Base-by-base conservation (phyloP, 306 rosid species). In the Oemleria cerasiformis region DNA sequence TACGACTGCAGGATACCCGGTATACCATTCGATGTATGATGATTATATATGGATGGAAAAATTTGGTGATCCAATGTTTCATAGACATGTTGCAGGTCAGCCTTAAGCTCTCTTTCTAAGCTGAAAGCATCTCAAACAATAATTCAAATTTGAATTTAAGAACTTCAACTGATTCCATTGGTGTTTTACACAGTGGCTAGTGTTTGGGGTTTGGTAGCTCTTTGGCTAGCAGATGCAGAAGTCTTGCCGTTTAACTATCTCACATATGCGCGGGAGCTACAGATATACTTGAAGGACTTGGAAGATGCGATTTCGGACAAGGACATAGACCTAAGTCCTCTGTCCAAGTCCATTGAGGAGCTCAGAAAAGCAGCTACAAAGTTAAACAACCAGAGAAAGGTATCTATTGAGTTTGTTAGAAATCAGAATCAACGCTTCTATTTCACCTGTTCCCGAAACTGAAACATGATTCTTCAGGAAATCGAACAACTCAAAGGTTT, bases 41-140 rank as follows among this genome's bases (percentile, higher is more conserved):
- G 91, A 87, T 81, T 90, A 82, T 49, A 47, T 75, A 67, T 90
- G 96, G 96, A 88, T 87, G 96, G 49, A 82, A 79, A 90, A 83
- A 40, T 90, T 82, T 45, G 96, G 96, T 4, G 93, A 90, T 82
- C 96, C 93, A 47, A 70, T 75, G 80, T 87, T 90, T 82, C 90
- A 74, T 12, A 90, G 89, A 50, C 91, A 90, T 77, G 91, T 82
- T 79, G 89, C 93, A 90, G 96, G 96, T 90, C 56, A 55, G 80
- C 45, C 60, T 66, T 40, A 16, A 34, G 38, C 23, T 67, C 8
- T 57, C 30, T 4, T 16, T 11, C 30, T 42, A 14, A 41, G 9
- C 53, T 4, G 36, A 30, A 39, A 53, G 16, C 13, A 15, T 38
- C 41, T 23, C 15, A 25, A 47, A 20, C 20, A 30, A 8, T 8